Percentiles rank a stretch among this genome's conserved stretches.
Evolutionary conservation across 345 rosid genomes (phyloP).

Genomic region (Lepidium didymum): DNA sequence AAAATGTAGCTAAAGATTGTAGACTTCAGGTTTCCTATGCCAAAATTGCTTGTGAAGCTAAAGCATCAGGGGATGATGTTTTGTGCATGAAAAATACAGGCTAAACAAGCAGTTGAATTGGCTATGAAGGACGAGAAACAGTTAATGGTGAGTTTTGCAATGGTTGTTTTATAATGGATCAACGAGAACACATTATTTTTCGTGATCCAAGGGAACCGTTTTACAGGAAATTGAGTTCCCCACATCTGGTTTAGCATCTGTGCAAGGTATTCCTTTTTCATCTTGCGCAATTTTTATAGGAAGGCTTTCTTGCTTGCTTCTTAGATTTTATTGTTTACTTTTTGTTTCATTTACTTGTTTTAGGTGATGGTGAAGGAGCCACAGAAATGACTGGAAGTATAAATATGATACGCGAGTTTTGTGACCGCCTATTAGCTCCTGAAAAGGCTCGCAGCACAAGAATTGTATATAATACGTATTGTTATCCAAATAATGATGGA

Average conservation of each 20-base stretch:
- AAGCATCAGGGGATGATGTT: neutral
- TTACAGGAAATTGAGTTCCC: slow-evolving; percentile 95
- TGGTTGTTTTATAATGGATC: neutral
- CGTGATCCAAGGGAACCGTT: slow-evolving; percentile 23
- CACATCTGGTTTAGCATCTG: slow-evolving; percentile 86
- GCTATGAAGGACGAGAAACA: slow-evolving; percentile 58
- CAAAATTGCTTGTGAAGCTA: neutral
- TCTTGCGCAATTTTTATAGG: neutral
- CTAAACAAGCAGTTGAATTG: slow-evolving; percentile 58
- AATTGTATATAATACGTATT: slow-evolving; percentile 42
- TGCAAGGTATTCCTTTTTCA: slow-evolving; percentile 50
- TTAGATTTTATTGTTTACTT: neutral
- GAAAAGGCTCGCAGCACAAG: slow-evolving; percentile 64
- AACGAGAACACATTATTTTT: slow-evolving; percentile 7
- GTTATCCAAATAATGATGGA: neutral
- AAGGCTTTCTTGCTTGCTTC: neutral
- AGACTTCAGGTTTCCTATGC: neutral
- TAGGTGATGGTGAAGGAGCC: slow-evolving; percentile 98
- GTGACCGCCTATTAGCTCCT: slow-evolving; percentile 54
- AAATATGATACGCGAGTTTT: slow-evolving; percentile 75
- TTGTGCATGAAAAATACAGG: slow-evolving; percentile 37
- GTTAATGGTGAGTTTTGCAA: slow-evolving; percentile 59
- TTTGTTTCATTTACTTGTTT: neutral
- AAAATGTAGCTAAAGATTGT: neutral
- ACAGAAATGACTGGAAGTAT: slow-evolving; percentile 89